Conservation (phyloP, 2,329 filamentous ascomycete species). For the Paramyrothecium roridum region DNA sequence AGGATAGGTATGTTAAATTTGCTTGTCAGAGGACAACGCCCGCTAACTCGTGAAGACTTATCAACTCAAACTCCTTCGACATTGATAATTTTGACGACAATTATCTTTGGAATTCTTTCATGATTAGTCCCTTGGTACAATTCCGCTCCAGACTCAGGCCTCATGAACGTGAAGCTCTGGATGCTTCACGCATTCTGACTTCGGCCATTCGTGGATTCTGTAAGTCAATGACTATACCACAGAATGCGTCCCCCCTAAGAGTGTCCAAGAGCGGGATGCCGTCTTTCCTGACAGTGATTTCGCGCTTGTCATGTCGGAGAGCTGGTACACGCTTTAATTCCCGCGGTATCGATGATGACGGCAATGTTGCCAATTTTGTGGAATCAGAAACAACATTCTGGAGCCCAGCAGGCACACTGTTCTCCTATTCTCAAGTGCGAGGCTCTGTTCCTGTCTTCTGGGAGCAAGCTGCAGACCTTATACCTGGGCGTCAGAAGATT, state of each 20-base stretch:
- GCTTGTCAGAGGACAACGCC: conserved; percentile 2
- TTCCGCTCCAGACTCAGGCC: conserved; percentile 80
- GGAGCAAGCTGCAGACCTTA: conserved; percentile 86
- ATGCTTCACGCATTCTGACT: conserved; percentile 82
- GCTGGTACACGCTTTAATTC: conserved; percentile 96
- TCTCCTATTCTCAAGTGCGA: conserved; percentile 90
- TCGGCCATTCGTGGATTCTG: conserved; percentile 94
- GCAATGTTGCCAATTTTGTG: conserved; percentile 98
- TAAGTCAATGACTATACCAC: conserved; percentile 79
- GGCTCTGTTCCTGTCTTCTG: conserved; percentile 96
- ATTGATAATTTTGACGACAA: conserved; percentile 90
- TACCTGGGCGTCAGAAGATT: conserved; percentile 94
- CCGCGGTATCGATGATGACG: conserved; percentile 95
- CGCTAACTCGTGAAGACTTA: conserved; percentile 47
- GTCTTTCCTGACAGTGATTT: conserved; percentile 84
- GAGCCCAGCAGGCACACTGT: conserved; percentile 73
- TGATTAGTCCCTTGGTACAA: conserved; percentile 89
- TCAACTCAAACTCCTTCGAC: conserved; percentile 76
- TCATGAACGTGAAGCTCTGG: conserved; percentile 74
- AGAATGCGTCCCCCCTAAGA: conserved; percentile 68
- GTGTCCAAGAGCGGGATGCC: conserved; percentile 67
- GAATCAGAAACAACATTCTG: conserved; percentile 94
- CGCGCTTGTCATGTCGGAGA: conserved; percentile 82
- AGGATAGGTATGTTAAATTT: conserved; percentile 63
- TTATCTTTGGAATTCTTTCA: conserved; percentile 97